These are phyloP conservation scores for Tilletia walkeri DNA, from an alignment of 1,284 basidiomycete genomes.

Conservation along the genomic window DNA sequence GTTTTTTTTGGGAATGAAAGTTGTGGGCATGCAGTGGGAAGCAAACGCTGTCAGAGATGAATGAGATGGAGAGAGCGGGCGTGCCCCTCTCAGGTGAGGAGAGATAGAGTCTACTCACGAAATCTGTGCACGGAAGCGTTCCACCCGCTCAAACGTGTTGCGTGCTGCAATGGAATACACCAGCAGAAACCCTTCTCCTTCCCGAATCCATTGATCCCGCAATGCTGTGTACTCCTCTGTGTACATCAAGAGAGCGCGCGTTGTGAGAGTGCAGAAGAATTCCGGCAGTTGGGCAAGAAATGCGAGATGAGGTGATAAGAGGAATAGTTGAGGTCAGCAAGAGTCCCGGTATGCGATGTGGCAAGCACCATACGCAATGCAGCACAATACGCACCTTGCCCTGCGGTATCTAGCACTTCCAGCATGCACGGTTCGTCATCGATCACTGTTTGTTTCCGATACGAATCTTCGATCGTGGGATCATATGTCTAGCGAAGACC, in stretches of 20 bases:
- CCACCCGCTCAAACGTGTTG: constrained; percentile 57
- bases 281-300: no score
- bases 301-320: not conserved
- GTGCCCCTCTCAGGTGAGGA: not conserved
- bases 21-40: no score
- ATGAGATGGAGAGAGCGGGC: no score
- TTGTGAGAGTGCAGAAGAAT: not conserved
- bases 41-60: not conserved
- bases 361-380: no score
- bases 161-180: constrained; percentile 57
- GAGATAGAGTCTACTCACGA: constrained; percentile 35
- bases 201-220: constrained; percentile 58
- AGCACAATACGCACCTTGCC: constrained; percentile 62
- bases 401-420: constrained; percentile 84
- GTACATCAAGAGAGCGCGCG: not conserved
- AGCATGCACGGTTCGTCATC: constrained; percentile 62
- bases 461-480: constrained; percentile 57
- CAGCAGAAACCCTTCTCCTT: constrained; percentile 57
- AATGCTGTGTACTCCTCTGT: constrained; percentile 57
- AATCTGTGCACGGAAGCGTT: constrained; percentile 56
- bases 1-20: no score
- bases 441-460: constrained; percentile 56
- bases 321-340: not conserved
- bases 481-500: constrained; percentile 41
- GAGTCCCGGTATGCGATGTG: no score